Base-by-base conservation (phyloP, 2,329 filamentous ascomycete genomes). In the Colletotrichum sp. region DNA sequence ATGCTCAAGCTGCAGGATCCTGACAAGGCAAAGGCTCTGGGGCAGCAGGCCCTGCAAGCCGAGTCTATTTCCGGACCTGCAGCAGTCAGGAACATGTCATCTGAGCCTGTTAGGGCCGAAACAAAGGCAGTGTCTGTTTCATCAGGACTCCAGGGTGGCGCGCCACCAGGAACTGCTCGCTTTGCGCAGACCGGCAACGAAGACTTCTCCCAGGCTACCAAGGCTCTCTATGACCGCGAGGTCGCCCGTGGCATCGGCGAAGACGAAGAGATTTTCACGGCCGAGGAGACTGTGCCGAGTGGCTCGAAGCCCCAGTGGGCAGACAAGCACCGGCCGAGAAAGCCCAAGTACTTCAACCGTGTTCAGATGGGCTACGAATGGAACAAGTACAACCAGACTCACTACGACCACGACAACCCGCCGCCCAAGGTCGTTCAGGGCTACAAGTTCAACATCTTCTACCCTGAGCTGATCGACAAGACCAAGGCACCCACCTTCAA, bases 351-450 rank as follows among this genome's bases (percentile, higher is more conserved):
- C 86, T 99, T 99, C 90, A 99, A 99, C 83, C 94, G 97, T 55
- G 96, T 99, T 63, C 96, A 98, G 85, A 98, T 98, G 95, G 97
- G 97, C 69, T 99, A 99, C 85, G 97, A 99, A 85, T 99, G 97
- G 97, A 99, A 99, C 89, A 99, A 99, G 86, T 99, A 99, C 90
- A 99, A 99, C 82, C 97, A 99, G 86, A 99, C 97, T 15, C 97
- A 99, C 86, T 99, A 99, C 87, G 97, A 99, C 84, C 95, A 98
- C 84, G 96, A 99, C 83, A 98, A 99, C 82, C 97, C 97, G 3
- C 97, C 97, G 2, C 97, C 97, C 30, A 98, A 98, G 86, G 96
- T 99, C 8, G 97, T 99, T 13, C 97, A 99, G 84, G 97, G 97
- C 72, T 99, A 99, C 89, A 98, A 98, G 84, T 99, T 99, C 90